Evolutionary conservation across 371 early-diverging fungal species (phyloP).

Genomic region (Blakeslea trispora): DNA sequence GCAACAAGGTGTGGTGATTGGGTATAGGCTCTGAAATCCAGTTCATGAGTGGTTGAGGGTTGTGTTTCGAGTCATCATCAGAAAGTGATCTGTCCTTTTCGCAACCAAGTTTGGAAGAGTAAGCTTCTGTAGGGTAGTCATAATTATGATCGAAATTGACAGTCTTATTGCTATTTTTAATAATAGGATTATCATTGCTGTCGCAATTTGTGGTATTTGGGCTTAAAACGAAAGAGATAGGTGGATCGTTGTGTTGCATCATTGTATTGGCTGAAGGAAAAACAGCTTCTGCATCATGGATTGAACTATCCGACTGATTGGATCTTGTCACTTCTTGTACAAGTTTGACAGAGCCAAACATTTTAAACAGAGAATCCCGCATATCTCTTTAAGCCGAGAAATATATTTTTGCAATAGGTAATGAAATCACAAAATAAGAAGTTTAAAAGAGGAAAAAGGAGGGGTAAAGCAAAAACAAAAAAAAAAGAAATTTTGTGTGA

Average conservation of each 20-base stretch:
- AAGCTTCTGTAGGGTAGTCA: no score
- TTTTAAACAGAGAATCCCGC: slow-evolving; percentile 39
- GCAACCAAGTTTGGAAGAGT: no score
- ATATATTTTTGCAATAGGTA: no score
- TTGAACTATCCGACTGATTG: slow-evolving; percentile 10
- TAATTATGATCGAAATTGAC: no score
- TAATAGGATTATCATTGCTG: no score
- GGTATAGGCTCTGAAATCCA: background rate
- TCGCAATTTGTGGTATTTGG: slow-evolving; percentile 25
- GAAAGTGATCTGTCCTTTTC: slow-evolving; percentile 8
- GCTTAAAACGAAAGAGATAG: slow-evolving; percentile 16
- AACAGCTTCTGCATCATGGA: background rate
- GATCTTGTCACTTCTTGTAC: slow-evolving; percentile 54
- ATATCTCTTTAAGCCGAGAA: slow-evolving; percentile 3
- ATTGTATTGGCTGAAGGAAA: background rate
- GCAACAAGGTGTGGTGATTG: background rate
- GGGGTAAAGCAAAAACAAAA: no score
- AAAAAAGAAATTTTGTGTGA: no score
- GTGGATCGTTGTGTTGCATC: background rate
- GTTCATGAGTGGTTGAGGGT: background rate
- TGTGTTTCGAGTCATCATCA: background rate
- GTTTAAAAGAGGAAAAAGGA: no score
- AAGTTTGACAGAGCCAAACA: slow-evolving; percentile 51
- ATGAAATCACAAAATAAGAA: no score
- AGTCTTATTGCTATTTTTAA: no score